phyloP scores from a whole-genome alignment of 352 stramenopile genomes.

The Pythium volutum region DNA sequence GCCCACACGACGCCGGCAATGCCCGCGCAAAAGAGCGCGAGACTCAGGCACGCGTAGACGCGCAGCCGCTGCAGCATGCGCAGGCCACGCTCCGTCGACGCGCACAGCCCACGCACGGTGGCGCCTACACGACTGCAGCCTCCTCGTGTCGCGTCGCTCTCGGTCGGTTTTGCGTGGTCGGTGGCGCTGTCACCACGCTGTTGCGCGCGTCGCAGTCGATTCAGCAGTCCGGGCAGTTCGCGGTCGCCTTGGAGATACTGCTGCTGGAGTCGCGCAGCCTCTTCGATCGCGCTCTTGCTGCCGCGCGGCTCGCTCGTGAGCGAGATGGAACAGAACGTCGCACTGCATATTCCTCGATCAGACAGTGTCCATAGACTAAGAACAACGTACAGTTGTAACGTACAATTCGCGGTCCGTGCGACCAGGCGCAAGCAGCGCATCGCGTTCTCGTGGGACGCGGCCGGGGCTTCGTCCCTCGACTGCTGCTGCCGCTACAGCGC shows the following conservation, averaged over 20 bases:
- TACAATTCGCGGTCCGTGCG: slow-evolving; percentile 23
- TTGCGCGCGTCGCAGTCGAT: slow-evolving; percentile 5
- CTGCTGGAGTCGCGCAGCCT: slow-evolving; percentile 30
- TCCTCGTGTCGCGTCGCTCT: neutral
- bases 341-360: slow-evolving; percentile 16
- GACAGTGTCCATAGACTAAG: neutral
- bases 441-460: slow-evolving; percentile 12
- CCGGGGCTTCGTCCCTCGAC: neutral
- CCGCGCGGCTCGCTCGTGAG: slow-evolving; percentile 45
- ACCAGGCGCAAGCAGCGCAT: slow-evolving; percentile 12
- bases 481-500: neutral
- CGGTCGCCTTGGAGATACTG: slow-evolving; percentile 20
- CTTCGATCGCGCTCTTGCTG: slow-evolving; percentile 39
- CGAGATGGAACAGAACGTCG: slow-evolving; percentile 63
- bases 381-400: neutral
- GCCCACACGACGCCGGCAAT: slow-evolving; percentile 19
- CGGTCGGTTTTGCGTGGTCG: neutral
- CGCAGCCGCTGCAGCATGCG: slow-evolving; percentile 6
- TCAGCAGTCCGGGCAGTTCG: slow-evolving; percentile 11
- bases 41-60: neutral
- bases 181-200: neutral
- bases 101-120: neutral
- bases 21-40: slow-evolving; percentile 15
- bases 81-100: neutral
- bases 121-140: neutral